Percentiles rank a stretch among this genome's conserved stretches.
phyloP scores from a whole-genome alignment of 768 basidiomycete genomes.

The Russula dissimulans region DNA sequence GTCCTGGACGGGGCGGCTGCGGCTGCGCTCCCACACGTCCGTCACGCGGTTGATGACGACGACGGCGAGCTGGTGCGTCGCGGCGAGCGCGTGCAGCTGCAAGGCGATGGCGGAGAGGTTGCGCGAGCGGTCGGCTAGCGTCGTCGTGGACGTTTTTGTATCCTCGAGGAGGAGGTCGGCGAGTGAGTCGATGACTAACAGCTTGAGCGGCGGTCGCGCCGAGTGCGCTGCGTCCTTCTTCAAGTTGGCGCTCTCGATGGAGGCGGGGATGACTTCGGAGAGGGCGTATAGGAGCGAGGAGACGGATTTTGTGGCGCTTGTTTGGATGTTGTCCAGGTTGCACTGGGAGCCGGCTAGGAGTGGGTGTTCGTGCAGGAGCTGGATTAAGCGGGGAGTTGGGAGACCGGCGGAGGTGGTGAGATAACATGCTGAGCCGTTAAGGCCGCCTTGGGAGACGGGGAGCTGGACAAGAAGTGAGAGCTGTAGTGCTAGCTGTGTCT shows the following conservation, averaged over 20 bases:
- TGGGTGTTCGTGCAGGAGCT: conserved; percentile 50
- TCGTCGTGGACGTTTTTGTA: conserved; percentile 43
- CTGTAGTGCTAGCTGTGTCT: conserved; percentile 87
- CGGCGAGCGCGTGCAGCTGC: conserved; percentile 63
- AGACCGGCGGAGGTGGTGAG: conserved; percentile 65
- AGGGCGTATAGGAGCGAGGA: conserved; percentile 48
- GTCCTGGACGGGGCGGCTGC: background rate
- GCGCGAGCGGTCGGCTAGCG: conserved; percentile 65
- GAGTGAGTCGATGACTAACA: conserved; percentile 83
- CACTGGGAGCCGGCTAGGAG: conserved; percentile 36
- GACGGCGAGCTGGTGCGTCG: conserved; percentile 54
- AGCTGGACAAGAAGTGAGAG: conserved; percentile 73
- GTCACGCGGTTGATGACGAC: conserved; percentile 85
- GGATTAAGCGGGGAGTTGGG: conserved; percentile 55
- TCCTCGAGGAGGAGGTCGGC: conserved; percentile 72
- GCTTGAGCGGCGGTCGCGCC: conserved; percentile 46
- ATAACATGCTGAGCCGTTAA: conserved; percentile 65
- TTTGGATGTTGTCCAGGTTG: conserved; percentile 50
- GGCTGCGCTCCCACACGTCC: conserved; percentile 50
- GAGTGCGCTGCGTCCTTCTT: no score
- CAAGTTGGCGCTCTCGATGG: conserved; percentile 32
- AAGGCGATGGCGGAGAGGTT: conserved; percentile 58
- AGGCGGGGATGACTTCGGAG: conserved; percentile 41
- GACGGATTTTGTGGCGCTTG: conserved; percentile 46
- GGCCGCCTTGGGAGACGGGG: conserved; percentile 44